Base-by-base conservation (phyloP, 331 rosid genomes). In the Rhamnella rubrinervis region DNA sequence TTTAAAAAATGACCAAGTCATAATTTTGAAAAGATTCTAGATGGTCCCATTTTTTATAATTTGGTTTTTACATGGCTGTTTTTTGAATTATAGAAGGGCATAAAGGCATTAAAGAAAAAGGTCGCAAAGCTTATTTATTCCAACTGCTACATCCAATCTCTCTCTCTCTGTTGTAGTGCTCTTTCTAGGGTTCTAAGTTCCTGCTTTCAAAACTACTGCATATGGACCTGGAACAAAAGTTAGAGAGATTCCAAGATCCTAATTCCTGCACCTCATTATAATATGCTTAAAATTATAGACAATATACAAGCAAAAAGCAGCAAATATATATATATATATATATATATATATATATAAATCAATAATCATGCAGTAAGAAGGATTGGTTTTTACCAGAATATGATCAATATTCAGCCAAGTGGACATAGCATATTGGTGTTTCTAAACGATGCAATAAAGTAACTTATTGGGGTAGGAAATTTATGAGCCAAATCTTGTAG, bases 181-280 rank as follows among this genome's bases (percentile, higher is more conserved):
- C 77, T 79, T 75, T 75, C 58, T 53, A 9, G 38, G 83, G 77
- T 49, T 83, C 65, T 53, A 9, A 25, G 82, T 75, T 49, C 81
- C 65, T 66, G 56, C 40, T 62, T 79, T 52, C 70, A 60, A 66
- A 11, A 61, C 19, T 67, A 56, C 66, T 80, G 35, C 35, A 49
- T 64, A 39, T 35, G 77, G 65, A 55, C 80, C 60, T 68, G 46
- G 55, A 28, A 20, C 47, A 64, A 61, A 59, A 52, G 55, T 66
- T 23, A 23, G 23, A 61, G 38, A 66, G 55, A 79, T 73, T 79
- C 79, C 71, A 52, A 56, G 78, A 67, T 63, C 79, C 67, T 73
- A 38, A 68, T 61, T 65, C 69, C 21, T 37, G 8, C 19, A 9
- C 74, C 76, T 49, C 25, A 46, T 60, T 47, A 46, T 62, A 5